Evolutionary conservation across 2,329 filamentous ascomycete species (phyloP).

Genomic region (Aspergillus eucalypticola): DNA sequence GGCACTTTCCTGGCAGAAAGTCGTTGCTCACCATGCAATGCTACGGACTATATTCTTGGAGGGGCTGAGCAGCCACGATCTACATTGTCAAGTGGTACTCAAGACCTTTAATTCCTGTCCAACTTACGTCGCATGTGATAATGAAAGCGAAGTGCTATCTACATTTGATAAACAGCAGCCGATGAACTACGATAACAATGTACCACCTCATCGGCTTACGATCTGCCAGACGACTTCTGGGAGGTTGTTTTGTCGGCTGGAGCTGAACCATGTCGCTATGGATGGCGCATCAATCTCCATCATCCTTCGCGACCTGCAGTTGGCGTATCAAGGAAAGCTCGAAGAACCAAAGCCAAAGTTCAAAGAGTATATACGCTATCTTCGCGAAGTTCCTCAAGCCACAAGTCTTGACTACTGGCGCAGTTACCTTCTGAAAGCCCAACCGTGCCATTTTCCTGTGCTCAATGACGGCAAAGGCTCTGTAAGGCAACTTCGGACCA

Average conservation of each 20-base stretch:
- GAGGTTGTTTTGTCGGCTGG: conserved; percentile 48
- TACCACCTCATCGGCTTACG: conserved; percentile 49
- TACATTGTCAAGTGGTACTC: conserved; percentile 39
- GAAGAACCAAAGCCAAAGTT: conserved; percentile 38
- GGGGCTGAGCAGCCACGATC: conserved; percentile 32
- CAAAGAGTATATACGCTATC: conserved; percentile 37
- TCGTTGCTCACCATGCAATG: conserved; percentile 37
- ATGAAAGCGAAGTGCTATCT: conserved; percentile 31
- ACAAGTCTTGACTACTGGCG: conserved; percentile 40
- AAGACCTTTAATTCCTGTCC: conserved; percentile 32
- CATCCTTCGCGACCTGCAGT: conserved; percentile 48
- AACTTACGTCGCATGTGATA: conserved; percentile 31
- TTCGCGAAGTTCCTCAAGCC: conserved; percentile 27
- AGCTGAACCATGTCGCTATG: conserved; percentile 55
- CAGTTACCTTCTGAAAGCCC: conserved; percentile 35
- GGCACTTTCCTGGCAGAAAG: conserved; percentile 32
- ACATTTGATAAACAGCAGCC: conserved; percentile 32
- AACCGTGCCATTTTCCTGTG: conserved; percentile 40
- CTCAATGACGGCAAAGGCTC: conserved; percentile 32
- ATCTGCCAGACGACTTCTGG: conserved; percentile 44
- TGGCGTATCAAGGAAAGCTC: conserved; percentile 49
- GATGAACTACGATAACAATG: conserved; percentile 26
- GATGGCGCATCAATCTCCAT: conserved; percentile 55
- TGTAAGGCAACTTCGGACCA: conserved; percentile 31
- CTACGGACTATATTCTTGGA: conserved; percentile 41